A percentile compares a stretch with the other conserved stretches of the same genome.
Conservation (phyloP, 192 early-diverging fungal genomes). For the Thoreauomyces humboldtii region DNA sequence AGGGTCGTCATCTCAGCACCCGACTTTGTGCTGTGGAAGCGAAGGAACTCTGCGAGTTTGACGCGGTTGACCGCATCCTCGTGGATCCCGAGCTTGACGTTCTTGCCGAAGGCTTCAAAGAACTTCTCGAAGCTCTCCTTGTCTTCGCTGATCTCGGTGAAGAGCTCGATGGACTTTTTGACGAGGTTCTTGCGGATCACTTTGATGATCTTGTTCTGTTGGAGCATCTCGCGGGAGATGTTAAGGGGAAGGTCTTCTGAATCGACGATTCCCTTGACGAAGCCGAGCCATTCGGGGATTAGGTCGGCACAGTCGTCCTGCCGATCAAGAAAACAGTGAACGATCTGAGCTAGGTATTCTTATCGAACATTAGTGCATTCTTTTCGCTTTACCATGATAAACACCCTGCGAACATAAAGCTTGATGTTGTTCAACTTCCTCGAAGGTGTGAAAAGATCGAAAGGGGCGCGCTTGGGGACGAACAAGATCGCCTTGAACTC, state of each 20-base stretch:
- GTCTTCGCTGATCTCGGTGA: slow-evolving; percentile 94
- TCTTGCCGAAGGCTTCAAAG: slow-evolving; percentile 99
- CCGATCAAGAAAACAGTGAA: too few species aligned
- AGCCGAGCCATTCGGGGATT: slow-evolving; percentile 98
- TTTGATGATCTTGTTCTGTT: slow-evolving; percentile 99
- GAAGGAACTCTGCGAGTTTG: slow-evolving; percentile 96
- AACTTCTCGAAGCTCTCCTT: slow-evolving; percentile 99
- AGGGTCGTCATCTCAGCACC: slow-evolving; percentile 95
- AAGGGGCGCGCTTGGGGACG: slow-evolving; percentile 93
- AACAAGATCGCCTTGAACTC: slow-evolving; percentile 99
- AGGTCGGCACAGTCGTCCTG: slow-evolving; percentile 99
- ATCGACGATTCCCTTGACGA: slow-evolving; percentile 99
- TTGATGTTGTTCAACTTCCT: slow-evolving; percentile 99
- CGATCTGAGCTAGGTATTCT: too few species aligned
- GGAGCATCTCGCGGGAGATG: slow-evolving; percentile 99
- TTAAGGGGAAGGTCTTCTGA: slow-evolving; percentile 99
- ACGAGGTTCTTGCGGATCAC: slow-evolving; percentile 99
- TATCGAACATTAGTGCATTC: too few species aligned
- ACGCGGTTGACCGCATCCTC: slow-evolving; percentile 95
- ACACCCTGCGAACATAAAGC: slow-evolving; percentile 99
- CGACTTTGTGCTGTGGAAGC: slow-evolving; percentile 99
- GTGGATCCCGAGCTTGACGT: slow-evolving; percentile 99
- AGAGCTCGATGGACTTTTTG: slow-evolving; percentile 99
- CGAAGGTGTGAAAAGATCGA: slow-evolving; percentile 96
- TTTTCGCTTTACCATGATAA: too few species aligned